These are phyloP conservation scores for Hylodesmum podocarpum DNA, from an alignment of 306 rosid genomes.

Conservation along the genomic window DNA sequence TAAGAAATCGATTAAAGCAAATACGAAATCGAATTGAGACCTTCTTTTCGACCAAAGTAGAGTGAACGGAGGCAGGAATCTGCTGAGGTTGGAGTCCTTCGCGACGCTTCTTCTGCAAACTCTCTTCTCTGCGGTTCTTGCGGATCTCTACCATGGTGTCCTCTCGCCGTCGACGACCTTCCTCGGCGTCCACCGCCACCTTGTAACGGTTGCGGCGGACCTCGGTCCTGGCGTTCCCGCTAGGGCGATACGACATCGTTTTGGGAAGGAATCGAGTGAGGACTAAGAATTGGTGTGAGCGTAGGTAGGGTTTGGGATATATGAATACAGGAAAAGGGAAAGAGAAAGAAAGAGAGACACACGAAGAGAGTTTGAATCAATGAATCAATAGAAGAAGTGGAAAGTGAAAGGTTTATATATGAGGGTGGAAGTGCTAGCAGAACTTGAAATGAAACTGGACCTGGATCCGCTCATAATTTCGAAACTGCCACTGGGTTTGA, in stretches of 20 bases:
- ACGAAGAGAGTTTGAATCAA: slow-evolving; percentile 21
- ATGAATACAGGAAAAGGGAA: background rate
- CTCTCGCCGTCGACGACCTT: slow-evolving; percentile 94
- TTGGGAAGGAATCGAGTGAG: background rate
- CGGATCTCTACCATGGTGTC: slow-evolving; percentile 99
- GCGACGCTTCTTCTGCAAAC: slow-evolving; percentile 91
- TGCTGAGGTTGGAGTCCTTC: slow-evolving; percentile 85
- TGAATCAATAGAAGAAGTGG: background rate
- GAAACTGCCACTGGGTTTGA: slow-evolving; percentile 55
- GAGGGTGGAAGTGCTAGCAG: slow-evolving; percentile 2
- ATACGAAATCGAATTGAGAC: slow-evolving; percentile 11
- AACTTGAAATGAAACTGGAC: slow-evolving; percentile 9
- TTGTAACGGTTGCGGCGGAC: slow-evolving; percentile 95
- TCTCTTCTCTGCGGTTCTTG: slow-evolving; percentile 90
- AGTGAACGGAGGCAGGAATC: slow-evolving; percentile 36
- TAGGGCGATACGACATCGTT: slow-evolving; percentile 91
- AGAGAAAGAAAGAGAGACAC: too few relatives aligned
- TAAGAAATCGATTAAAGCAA: background rate
- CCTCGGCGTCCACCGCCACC: slow-evolving; percentile 99
- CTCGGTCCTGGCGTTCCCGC: slow-evolving; percentile 70
- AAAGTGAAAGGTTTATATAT: slow-evolving; percentile 34
- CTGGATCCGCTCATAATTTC: slow-evolving; percentile 52
- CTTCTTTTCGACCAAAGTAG: slow-evolving; percentile 44
- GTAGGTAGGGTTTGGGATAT: slow-evolving; percentile 39
- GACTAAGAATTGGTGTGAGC: too few relatives aligned